Base-by-base conservation (phyloP, 495 filamentous ascomycete genomes). In the Clohesyomyces aquaticus region DNA sequence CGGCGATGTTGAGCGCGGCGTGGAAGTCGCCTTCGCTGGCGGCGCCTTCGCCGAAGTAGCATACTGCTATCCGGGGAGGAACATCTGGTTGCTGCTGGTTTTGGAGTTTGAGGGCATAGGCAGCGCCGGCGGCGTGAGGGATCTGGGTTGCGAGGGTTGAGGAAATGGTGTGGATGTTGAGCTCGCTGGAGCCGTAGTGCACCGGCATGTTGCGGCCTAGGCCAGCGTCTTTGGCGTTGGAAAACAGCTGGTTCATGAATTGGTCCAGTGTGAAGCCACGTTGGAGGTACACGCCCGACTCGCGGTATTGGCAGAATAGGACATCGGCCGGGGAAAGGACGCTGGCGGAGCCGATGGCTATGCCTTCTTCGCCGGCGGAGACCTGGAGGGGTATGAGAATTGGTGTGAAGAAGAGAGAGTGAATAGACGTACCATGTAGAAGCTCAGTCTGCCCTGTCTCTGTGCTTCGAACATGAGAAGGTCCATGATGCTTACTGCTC, bases 1-100 rank as follows among this genome's bases (percentile, higher is more conserved):
- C 95, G 19, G 94, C 94, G 51, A 99, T 93, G 72, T 99, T 99
- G 26, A 99, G 80, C 0, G 91, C 95, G 0, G 92, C 94, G 70
- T 99, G 94, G 78, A 99, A 99, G 75, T 99, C 94, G 25, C 95
- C 94, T 76, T 98, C 95, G 63, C 87, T 91, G 14, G 94, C 95
- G 12, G 95, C 95, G n/a, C 94, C 94, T 81, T 99, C 94, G 53
- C 94, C 94, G 68, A 99, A 98, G 75, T 93, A 98, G 71, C 91
- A 94, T 2, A 88, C 88, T 22, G 89, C 91, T 2, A 98, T 83
- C 9, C 91, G 80, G 4, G 85, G 83, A 11, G 85, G 79, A 3
- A 76, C 71, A 57, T 82, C 82, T 0, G 89, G 90, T 68, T 93
- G 85, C 66, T 88, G 86, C 38, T 88, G 78, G 43, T 85, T 82